Percentiles rank a stretch among this genome's conserved stretches.
Conservation (phyloP, 2,329 filamentous ascomycete genomes). For the Aspergillaceae sp. region DNA sequence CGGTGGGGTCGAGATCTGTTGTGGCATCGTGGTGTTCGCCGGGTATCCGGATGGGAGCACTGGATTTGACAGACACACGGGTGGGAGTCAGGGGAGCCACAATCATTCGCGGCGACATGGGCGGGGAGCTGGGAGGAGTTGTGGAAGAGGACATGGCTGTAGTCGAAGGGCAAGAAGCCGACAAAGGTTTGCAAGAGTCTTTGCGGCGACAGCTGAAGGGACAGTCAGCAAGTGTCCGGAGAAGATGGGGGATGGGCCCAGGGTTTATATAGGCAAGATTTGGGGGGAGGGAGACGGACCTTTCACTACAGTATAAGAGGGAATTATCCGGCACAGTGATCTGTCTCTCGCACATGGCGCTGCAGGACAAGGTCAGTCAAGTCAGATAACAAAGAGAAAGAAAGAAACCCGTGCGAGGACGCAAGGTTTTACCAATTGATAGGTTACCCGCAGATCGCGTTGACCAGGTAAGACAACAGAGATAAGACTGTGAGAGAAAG, state of each 20-base stretch:
- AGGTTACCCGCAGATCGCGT: constrained; percentile 4
- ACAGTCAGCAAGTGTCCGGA: not conserved
- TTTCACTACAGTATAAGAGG: constrained; percentile 57
- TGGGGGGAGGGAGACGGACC: constrained; percentile 35
- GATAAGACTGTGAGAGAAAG: constrained; percentile 9
- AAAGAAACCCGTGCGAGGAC: constrained; percentile 5
- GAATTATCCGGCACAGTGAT: constrained; percentile 53
- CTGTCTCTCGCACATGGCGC: constrained; percentile 58
- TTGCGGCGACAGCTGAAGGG: constrained; percentile 37
- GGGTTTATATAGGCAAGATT: constrained; percentile 1
- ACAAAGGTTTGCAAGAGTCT: constrained; percentile 39
- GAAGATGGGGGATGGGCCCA: not conserved
- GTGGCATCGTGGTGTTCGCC: constrained; percentile 28
- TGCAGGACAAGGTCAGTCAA: constrained; percentile 26
- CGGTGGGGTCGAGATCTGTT: constrained; percentile 41
- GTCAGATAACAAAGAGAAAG: constrained; percentile 17
- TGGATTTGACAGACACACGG: constrained; percentile 10
- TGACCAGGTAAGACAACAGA: constrained; percentile 10
- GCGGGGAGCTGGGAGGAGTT: constrained; percentile 26
- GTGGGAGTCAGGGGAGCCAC: constrained; percentile 31
- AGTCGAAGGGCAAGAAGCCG: constrained; percentile 28
- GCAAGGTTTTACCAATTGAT: constrained; percentile 7
- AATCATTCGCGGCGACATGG: constrained; percentile 29
- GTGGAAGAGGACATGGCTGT: constrained; percentile 19
- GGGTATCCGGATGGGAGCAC: constrained; percentile 29